These are phyloP conservation scores for Galerina sulciceps DNA, from an alignment of 768 basidiomycete species.

Conservation along the genomic window DNA sequence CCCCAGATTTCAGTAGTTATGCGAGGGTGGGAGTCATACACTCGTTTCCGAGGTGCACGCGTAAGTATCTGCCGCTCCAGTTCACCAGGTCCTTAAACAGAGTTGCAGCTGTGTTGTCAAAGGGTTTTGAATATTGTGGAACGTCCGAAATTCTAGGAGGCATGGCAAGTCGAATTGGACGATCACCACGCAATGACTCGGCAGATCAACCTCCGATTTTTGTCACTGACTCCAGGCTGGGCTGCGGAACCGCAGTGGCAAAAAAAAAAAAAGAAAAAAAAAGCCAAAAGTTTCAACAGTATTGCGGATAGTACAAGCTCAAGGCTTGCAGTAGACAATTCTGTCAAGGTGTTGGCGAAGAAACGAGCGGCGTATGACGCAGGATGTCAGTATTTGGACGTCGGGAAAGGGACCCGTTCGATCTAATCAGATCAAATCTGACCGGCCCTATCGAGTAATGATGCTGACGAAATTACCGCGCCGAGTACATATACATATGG, in stretches of 20 bases:
- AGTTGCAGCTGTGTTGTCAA: no score
- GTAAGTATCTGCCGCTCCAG: no score
- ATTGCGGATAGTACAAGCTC: no score
- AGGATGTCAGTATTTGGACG: not conserved
- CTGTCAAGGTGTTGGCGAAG: not conserved
- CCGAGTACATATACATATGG: slow-evolving; percentile 17
- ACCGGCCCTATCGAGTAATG: slow-evolving; percentile 13
- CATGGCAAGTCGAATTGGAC: not conserved
- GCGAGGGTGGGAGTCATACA: no score
- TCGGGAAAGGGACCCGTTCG: not conserved
- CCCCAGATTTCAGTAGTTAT: no score
- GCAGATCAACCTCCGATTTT: not conserved
- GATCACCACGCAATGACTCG: not conserved
- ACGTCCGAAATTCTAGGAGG: not conserved
- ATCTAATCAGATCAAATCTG: slow-evolving; percentile 10
- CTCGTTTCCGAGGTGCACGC: no score
- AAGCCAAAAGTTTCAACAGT: no score
- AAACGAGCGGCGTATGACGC: not conserved
- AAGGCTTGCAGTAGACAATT: no score
- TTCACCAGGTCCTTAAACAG: no score
- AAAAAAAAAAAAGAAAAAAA: no score
- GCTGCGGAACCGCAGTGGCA: no score
- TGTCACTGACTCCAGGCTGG: no score
- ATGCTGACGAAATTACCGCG: slow-evolving; percentile 6
- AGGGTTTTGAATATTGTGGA: not conserved